Evolutionary conservation across 1,284 basidiomycete species (phyloP).

Genomic region (Trichosporon asahii): DNA sequence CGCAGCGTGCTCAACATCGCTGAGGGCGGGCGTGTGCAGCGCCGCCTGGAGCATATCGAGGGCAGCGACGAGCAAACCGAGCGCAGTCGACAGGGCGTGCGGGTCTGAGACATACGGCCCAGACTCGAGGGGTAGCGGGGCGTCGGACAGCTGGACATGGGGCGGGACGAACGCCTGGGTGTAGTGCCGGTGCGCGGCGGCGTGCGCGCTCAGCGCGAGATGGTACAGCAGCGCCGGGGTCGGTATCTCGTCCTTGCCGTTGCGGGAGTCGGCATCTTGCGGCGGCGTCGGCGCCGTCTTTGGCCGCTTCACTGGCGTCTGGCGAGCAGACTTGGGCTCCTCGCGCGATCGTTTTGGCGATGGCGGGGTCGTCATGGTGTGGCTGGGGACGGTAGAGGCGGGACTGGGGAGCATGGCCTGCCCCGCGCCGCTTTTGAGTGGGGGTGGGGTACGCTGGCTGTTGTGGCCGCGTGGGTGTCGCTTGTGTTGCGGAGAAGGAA

Average conservation of each 20-base stretch:
- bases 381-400: background rate
- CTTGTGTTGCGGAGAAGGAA: background rate
- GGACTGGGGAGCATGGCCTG: background rate
- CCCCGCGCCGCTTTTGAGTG: background rate
- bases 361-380: background rate
- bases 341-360: background rate
- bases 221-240: constrained; percentile 34
- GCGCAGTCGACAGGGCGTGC: constrained; percentile 27
- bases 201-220: constrained; percentile 35
- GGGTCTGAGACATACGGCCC: constrained; percentile 27
- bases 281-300: constrained; percentile 1
- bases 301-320: background rate
- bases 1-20: constrained; percentile 36
- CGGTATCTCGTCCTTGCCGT: background rate
- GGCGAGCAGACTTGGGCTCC: background rate
- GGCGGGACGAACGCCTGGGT: constrained; percentile 42
- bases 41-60: constrained; percentile 37
- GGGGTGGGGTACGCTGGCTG: background rate
- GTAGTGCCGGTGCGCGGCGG: constrained; percentile 30
- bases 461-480: background rate
- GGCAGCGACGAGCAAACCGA: constrained; percentile 33
- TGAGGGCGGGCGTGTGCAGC: constrained; percentile 23
- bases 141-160: background rate
- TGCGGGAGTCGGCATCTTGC: background rate
- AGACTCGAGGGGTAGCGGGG: constrained; percentile 11